These are phyloP conservation scores for Capsicum chinense DNA, from an alignment of 257 asterid genomes.

Conservation along the genomic window DNA sequence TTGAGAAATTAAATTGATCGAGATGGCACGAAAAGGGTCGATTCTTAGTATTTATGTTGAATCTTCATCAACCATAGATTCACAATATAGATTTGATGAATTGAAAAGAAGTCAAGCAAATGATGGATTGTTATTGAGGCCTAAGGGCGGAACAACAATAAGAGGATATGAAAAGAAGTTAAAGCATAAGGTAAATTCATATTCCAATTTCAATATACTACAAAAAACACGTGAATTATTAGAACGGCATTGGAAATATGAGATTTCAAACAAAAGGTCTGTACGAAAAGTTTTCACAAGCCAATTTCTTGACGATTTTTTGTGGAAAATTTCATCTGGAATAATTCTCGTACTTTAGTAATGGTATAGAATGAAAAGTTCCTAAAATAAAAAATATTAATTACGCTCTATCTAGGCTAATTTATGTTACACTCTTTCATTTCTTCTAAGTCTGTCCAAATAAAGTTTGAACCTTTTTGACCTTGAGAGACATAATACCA, in stretches of 20 bases:
- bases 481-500: too few species aligned
- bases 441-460: too few species aligned
- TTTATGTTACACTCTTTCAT: neutral
- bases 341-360: too few species aligned
- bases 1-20: neutral
- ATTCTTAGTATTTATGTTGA: conserved; percentile 52
- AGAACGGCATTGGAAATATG: neutral
- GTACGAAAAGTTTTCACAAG: too few species aligned
- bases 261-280: neutral
- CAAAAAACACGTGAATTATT: neutral
- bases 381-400: neutral
- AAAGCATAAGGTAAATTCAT: conserved; percentile 41
- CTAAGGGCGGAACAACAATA: conserved; percentile 27
- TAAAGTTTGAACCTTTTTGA: too few species aligned
- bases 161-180: conserved; percentile 39
- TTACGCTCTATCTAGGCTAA: neutral
- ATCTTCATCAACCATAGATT: conserved; percentile 34
- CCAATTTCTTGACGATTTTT: too few species aligned
- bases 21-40: conserved; percentile 34
- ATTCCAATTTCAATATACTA: neutral
- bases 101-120: conserved; percentile 37
- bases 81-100: conserved; percentile 22
- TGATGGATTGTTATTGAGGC: neutral
- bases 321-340: too few species aligned
- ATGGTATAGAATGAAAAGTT: too few species aligned